Percentiles rank a stretch among this genome's conserved stretches.
phyloP scores from a whole-genome alignment of 2,329 filamentous ascomycete species.

The Exserohilum rostratum region DNA sequence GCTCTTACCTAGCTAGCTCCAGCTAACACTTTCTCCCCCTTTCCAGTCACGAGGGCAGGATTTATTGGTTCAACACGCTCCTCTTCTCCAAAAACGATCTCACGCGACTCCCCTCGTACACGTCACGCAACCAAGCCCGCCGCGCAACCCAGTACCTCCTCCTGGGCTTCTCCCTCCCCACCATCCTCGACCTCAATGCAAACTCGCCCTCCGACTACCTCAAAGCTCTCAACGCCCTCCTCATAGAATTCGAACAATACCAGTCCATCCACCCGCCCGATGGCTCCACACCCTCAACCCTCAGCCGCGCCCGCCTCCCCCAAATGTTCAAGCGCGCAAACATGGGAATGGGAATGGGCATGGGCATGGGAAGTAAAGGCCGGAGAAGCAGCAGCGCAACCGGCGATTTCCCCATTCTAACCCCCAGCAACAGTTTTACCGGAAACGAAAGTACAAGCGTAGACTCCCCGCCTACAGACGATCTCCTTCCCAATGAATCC shows the following conservation, averaged over 20 bases:
- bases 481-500: conserved; percentile 70
- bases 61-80: conserved; percentile 98
- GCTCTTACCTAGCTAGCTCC: background rate
- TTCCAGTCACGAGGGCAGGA: conserved; percentile 84
- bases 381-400: conserved; percentile 65
- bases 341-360: conserved; percentile 45
- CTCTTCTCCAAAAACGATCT: conserved; percentile 87
- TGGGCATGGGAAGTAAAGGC: conserved; percentile 47
- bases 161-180: conserved; percentile 87
- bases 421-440: conserved; percentile 28
- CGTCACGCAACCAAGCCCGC: conserved; percentile 80
- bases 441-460: conserved; percentile 32
- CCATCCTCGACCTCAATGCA: conserved; percentile 85
- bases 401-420: conserved; percentile 48
- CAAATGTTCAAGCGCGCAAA: conserved; percentile 57
- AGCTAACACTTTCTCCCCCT: conserved; percentile 11
- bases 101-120: conserved; percentile 81
- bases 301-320: conserved; percentile 75
- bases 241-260: conserved; percentile 92
- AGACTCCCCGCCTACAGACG: conserved; percentile 42
- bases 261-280: conserved; percentile 84
- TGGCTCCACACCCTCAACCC: conserved; percentile 69
- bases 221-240: conserved; percentile 79
- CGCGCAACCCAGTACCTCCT: conserved; percentile 94
- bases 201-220: conserved; percentile 83